Evolutionary conservation across 2,329 filamentous ascomycete genomes (phyloP), one percentile per base, ranked within the genome.

Genomic region (Aspergillus quadricinctus): DNA sequence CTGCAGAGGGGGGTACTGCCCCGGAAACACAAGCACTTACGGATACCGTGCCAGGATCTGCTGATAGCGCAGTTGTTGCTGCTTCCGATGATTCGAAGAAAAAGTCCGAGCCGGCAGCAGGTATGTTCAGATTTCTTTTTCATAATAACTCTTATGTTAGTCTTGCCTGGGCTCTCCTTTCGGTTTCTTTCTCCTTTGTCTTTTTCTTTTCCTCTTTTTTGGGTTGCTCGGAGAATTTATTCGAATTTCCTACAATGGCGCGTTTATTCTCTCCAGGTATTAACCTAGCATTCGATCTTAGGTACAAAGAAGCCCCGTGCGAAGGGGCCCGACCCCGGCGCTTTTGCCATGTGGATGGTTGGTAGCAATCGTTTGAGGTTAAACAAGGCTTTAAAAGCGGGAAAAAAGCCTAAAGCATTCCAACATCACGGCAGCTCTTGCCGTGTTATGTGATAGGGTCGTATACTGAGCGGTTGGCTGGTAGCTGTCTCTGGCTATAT

Each of bases 281-380:
- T 46, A 23, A 46, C n/a, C 11, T 46, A 14, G 14, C 23, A 7
- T 50, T 40, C 31, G 60, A 49, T 2, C 6, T 17, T 56, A 69
- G 71, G 57, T 2, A 50, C 62, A 17, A 77, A 75, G 55, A 77
- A 73, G 54, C 58, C 66, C 7, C 63, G 63, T 17, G 56, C 62
- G 31, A 66, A 63, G 54, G 62, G 57, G 31, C 57, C 56, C 4
- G 65, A 69, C 49, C 72, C 72, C 19, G 67, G 70, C 14, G 69
- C 71, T 19, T 75, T 79, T 57, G 71, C 75, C 3, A 69, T 69
- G 64, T 79, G 77, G 77, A 74, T 79, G 74, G 67, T 75, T 50
- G 77, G 77, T 45, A 65, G 67, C 43, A 66, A 70, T 52, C 61
- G 64, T 49, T 59, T 61, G 46, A 65, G 64, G 48, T 52, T 62